Evolutionary conservation across 352 stramenopile species (phyloP).

Genomic region (Saprolegnia parasitica): DNA sequence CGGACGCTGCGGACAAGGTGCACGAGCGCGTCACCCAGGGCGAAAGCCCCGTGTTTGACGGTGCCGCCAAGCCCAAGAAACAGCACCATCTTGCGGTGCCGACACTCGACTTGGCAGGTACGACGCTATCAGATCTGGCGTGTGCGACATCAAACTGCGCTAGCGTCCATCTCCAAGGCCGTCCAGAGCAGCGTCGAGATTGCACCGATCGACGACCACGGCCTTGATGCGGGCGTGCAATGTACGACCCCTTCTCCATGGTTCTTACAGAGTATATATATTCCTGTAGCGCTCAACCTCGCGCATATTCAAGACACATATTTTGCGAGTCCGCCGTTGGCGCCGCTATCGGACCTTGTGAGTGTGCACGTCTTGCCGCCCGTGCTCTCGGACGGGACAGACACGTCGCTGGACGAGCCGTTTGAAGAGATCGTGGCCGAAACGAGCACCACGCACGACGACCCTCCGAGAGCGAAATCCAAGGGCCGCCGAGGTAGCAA

Average conservation of each 20-base stretch:
- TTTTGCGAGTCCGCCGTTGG: conserved; percentile 14
- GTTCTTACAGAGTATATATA: no score
- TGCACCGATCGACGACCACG: neutral
- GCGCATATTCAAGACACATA: conserved; percentile 25
- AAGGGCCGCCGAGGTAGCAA: neutral
- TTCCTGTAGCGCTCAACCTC: conserved; percentile 1
- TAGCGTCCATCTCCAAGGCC: conserved; percentile 23
- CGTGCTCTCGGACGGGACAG: neutral
- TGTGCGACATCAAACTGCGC: no score
- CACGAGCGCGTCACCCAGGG: conserved; percentile 21
- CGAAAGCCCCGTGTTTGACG: conserved; percentile 23
- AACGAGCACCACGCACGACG: neutral
- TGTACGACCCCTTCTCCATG: no score
- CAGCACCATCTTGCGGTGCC: neutral
- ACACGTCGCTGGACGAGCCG: neutral
- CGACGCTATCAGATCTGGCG: no score
- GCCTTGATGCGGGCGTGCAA: neutral
- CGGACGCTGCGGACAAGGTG: neutral
- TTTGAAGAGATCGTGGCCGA: neutral
- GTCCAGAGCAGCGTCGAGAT: conserved; percentile 12
- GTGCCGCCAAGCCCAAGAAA: neutral
- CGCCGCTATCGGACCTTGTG: neutral
- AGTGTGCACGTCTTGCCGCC: neutral
- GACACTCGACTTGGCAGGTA: conserved; percentile 21
- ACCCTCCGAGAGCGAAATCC: neutral